These are phyloP conservation scores for Cichorium intybus DNA, from an alignment of 140 eudicot genomes.

Conservation along the genomic window DNA sequence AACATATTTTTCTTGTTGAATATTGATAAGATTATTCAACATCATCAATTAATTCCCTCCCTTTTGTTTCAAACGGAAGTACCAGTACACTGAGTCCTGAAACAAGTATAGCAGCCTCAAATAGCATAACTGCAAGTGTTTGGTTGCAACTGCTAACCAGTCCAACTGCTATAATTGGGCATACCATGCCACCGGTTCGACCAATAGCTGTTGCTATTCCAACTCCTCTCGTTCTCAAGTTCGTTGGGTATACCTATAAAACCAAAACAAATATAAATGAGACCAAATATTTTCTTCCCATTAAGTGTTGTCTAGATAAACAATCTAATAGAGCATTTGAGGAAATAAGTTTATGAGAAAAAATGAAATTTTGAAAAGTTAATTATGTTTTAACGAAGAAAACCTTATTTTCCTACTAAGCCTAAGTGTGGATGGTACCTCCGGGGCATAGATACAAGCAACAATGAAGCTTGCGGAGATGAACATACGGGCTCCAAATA, in stretches of 20 bases:
- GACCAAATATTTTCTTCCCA: not conserved
- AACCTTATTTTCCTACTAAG: not conserved
- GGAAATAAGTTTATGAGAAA: no score
- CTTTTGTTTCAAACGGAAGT: conserved; percentile 71
- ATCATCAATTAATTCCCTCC: conserved; percentile 44
- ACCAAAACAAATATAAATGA: not conserved
- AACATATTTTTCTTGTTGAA: not conserved
- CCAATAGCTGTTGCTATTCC: conserved; percentile 71
- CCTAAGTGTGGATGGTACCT: conserved; percentile 27
- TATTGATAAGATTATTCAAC: not conserved
- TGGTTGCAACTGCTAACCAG: conserved; percentile 55
- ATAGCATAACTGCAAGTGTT: conserved; percentile 44
- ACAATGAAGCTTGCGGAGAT: conserved; percentile 59
- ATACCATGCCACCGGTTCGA: conserved; percentile 71
- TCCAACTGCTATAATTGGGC: conserved; percentile 70
- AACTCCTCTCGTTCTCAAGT: conserved; percentile 60
- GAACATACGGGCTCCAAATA: conserved; percentile 79
- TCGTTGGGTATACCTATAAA: conserved; percentile 69
- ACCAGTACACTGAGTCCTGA: conserved; percentile 46
- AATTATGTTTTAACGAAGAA: no score
- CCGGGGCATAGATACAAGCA: conserved; percentile 69
- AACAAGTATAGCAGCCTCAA: conserved; percentile 46
- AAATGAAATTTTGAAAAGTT: no score
- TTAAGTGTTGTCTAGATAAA: not conserved
- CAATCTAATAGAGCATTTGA: not conserved